Conservation (phyloP, 139 green algal genomes). For the Closterium sp. region DNA sequence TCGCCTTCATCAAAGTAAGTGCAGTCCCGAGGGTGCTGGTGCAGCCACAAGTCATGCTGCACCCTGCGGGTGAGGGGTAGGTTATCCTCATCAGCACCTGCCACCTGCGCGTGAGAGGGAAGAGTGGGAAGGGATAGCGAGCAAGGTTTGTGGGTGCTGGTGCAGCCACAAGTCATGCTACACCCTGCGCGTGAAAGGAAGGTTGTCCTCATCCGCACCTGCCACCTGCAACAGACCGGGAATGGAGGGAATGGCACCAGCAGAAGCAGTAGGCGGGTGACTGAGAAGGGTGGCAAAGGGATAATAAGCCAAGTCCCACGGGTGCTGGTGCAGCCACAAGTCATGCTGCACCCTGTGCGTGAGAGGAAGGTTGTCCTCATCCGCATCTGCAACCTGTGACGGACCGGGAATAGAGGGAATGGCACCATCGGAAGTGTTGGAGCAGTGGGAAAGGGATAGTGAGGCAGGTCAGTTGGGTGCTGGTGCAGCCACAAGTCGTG, state of each 20-base stretch:
- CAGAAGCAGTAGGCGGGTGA: too few species aligned
- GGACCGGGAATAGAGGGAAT: too few species aligned
- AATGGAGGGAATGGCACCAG: too few species aligned
- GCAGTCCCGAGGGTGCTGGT: constrained; percentile 35
- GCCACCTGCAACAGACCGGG: background rate
- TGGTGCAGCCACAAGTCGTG: background rate
- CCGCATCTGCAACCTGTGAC: background rate
- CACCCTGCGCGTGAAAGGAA: background rate
- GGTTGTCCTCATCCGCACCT: constrained; percentile 17
- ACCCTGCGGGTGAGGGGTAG: constrained; percentile 9
- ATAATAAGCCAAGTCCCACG: too few species aligned
- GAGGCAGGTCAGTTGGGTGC: too few species aligned
- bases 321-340: background rate
- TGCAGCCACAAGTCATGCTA: background rate
- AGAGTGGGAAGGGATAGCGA: background rate
- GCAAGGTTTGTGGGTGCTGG: background rate
- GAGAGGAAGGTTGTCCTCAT: constrained; percentile 7
- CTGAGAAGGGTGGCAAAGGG: too few species aligned
- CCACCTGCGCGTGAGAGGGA: background rate
- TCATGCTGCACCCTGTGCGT: background rate
- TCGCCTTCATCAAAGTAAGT: background rate
- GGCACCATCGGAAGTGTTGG: too few species aligned
- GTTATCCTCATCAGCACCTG: constrained; percentile 20
- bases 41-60: constrained; percentile 29
- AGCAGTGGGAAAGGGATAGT: too few species aligned